These are phyloP conservation scores for Friedmanniomyces endolithicus DNA, from an alignment of 495 filamentous ascomycete genomes.

Conservation along the genomic window DNA sequence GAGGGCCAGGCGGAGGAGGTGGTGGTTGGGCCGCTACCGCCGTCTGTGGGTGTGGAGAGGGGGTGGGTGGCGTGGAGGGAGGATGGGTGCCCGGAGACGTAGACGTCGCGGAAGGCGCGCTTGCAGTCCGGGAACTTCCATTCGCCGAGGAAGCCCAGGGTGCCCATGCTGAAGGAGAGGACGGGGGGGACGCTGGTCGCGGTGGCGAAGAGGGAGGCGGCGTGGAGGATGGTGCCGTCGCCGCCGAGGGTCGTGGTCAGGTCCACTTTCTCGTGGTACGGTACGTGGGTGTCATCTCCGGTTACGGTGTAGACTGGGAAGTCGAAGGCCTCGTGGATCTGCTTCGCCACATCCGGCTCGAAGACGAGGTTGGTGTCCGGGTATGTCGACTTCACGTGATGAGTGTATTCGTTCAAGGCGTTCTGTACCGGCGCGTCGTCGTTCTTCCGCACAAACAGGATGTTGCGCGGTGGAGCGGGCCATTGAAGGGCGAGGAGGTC, in stretches of 20 bases:
- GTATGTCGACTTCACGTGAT: slow-evolving; percentile 69
- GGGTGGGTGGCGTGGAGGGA: background rate
- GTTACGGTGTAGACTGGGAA: slow-evolving; percentile 57
- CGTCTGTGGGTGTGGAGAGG: background rate
- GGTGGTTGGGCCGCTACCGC: slow-evolving; percentile 13
- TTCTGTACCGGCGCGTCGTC: slow-evolving; percentile 55
- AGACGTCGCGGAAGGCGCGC: slow-evolving; percentile 79
- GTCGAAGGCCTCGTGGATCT: slow-evolving; percentile 58
- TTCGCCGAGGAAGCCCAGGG: slow-evolving; percentile 86
- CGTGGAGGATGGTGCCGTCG: slow-evolving; percentile 89
- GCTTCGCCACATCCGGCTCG: slow-evolving; percentile 58
- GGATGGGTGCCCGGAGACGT: slow-evolving; percentile 62
- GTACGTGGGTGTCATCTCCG: background rate
- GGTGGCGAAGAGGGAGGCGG: slow-evolving; percentile 81
- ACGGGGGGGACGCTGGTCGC: slow-evolving; percentile 73
- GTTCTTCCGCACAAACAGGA: slow-evolving; percentile 81
- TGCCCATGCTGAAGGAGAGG: slow-evolving; percentile 94
- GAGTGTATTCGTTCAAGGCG: slow-evolving; percentile 65
- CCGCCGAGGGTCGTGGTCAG: slow-evolving; percentile 81
- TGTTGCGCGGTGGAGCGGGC: slow-evolving; percentile 78
- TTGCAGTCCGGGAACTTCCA: slow-evolving; percentile 92
- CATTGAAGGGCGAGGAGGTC: slow-evolving; percentile 74
- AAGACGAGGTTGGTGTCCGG: slow-evolving; percentile 71
- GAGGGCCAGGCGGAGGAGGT: slow-evolving; percentile 41
- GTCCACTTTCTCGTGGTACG: slow-evolving; percentile 60